Evolutionary conservation across 2,329 filamentous ascomycete species (phyloP), one percentile per base, ranked within the genome.

Genomic region (Paramyrothecium sp.): DNA sequence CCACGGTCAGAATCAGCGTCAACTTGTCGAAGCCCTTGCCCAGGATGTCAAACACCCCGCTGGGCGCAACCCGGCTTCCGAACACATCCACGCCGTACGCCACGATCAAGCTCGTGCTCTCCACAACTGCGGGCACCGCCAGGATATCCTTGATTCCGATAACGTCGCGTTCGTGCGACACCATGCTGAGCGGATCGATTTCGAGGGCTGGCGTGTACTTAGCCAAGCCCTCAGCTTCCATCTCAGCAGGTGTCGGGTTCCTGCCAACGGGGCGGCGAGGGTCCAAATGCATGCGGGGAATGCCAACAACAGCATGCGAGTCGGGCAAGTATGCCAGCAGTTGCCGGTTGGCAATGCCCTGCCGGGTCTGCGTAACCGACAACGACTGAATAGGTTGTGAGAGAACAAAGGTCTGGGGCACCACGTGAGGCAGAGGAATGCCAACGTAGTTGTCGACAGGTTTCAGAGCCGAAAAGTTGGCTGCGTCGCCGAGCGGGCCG

Each of bases 21-120:
- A 92, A 70, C 79, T 96, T 97, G 71, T 94, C 95, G 74, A 99
- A 99, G 2, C 91, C 91, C 75, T 92, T 95, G 60, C 92, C 95
- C 17, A 99, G 78, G 47, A 98, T 86, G 75, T 99, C 95, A 73
- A 99, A 99, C 17, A 90, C 84, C 65, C 90, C 87, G 73, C 92
- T 97, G 1, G 95, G 95, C n/a, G 89, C 86, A 12, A 96, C 85
- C 54, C 92, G 81, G 1, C 92, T 94, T 16, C 90, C 92, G 63
- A 96, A 99, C 2, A 98, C 78, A 71, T 99, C 95, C 16, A 92
- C 72, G 3, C 95, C 95, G 67, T 90, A 97, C 0, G 92, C 92
- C 67, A 97, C 89, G 13, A 99, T 83, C 56, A 98, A 73, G 66
- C 90, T 94, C 1, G 95, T 98, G 75, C 93, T 97, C 78, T 99